Conservation (phyloP, 2,329 filamentous ascomycete species). For the Pseudodiploospora longispora region DNA sequence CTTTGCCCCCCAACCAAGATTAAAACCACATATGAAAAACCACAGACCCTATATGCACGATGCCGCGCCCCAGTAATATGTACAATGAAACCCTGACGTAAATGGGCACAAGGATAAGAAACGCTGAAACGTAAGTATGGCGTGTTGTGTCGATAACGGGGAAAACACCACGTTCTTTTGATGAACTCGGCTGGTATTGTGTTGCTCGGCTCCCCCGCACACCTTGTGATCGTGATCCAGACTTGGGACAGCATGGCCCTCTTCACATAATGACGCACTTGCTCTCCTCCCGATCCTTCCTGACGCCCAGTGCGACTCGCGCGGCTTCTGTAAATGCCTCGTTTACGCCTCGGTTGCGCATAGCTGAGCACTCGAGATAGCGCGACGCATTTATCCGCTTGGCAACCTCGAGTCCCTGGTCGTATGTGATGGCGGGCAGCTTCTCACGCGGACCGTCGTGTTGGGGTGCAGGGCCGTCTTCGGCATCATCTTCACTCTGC, state of each 20-base stretch:
- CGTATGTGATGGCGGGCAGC: slow-evolving; percentile 76
- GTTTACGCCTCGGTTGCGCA: slow-evolving; percentile 96
- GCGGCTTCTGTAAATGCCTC: slow-evolving; percentile 98
- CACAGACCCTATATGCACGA: slow-evolving; percentile 2
- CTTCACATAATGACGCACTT: slow-evolving; percentile 54
- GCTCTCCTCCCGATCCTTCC: slow-evolving; percentile 54
- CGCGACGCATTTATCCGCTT: slow-evolving; percentile 85
- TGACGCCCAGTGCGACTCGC: slow-evolving; percentile 75
- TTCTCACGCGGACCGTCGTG: slow-evolving; percentile 42
- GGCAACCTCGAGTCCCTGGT: slow-evolving; percentile 84
- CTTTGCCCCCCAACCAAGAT: slow-evolving; percentile 7
- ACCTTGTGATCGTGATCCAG: too few relatives aligned
- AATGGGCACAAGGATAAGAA: slow-evolving; percentile 6
- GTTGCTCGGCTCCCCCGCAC: background rate
- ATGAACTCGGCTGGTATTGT: slow-evolving; percentile 4
- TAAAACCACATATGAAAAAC: slow-evolving; percentile 6
- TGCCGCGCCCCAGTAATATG: slow-evolving; percentile 8
- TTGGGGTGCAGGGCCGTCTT: slow-evolving; percentile 41
- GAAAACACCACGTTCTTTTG: background rate
- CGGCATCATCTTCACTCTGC: slow-evolving; percentile 56
- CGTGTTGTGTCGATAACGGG: slow-evolving; percentile 1
- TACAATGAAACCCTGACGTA: slow-evolving; percentile 8
- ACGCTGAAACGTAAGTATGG: background rate
- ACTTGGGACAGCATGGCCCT: background rate
- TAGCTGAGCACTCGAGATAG: slow-evolving; percentile 96